Evolutionary conservation across 805 yeast genomes (phyloP).

Genomic region (Saturnispora serradocipensis): DNA sequence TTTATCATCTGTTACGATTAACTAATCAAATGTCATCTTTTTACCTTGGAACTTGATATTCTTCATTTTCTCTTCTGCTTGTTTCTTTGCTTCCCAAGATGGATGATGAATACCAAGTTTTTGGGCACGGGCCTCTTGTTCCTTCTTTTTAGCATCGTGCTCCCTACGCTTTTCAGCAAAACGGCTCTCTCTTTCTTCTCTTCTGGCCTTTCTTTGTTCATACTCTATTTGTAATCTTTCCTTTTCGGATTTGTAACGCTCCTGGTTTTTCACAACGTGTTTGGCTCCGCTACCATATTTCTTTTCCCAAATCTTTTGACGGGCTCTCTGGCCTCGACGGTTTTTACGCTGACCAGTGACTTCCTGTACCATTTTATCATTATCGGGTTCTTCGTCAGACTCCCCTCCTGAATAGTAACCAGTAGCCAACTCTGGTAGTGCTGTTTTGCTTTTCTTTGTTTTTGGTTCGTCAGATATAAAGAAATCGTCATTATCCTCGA

Average conservation of each 20-base stretch:
- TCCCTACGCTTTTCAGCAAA: slow-evolving; percentile 11
- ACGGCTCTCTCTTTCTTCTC: slow-evolving; percentile 42
- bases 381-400: slow-evolving; percentile 44
- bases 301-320: slow-evolving; percentile 93
- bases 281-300: slow-evolving; percentile 81
- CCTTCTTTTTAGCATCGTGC: slow-evolving; percentile 11
- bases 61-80: slow-evolving; percentile 56
- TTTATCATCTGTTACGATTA: background rate
- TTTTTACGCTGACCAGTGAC: slow-evolving; percentile 57
- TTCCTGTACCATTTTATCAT: slow-evolving; percentile 43
- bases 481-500: slow-evolving; percentile 32
- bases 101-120: slow-evolving; percentile 53
- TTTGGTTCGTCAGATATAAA: slow-evolving; percentile 24
- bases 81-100: slow-evolving; percentile 92
- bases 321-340: slow-evolving; percentile 94
- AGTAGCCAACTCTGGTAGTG: slow-evolving; percentile 59
- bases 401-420: slow-evolving; percentile 82
- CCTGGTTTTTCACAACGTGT: slow-evolving; percentile 65
- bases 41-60: slow-evolving; percentile 73
- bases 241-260: slow-evolving; percentile 43
- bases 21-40: slow-evolving; percentile 63
- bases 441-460: slow-evolving; percentile 21
- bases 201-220: slow-evolving; percentile 63
- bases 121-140: slow-evolving; percentile 10
- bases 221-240: slow-evolving; percentile 53